Percentiles rank a stretch among this genome's conserved stretches.
These are phyloP conservation scores for Aechmea fasciata DNA, from an alignment of 176 grass and related monocot genomes.

Conservation along the genomic window DNA sequence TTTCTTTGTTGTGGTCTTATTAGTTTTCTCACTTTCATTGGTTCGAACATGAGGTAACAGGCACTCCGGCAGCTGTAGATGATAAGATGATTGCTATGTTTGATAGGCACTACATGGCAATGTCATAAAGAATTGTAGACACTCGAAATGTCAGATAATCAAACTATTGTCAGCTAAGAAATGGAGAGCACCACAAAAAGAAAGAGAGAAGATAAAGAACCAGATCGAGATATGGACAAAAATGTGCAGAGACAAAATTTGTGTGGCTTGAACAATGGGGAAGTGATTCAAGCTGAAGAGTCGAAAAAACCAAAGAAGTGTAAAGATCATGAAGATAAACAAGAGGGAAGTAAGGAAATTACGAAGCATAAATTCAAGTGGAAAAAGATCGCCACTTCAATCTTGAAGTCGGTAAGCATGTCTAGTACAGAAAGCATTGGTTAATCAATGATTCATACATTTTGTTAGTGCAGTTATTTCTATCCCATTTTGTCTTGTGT, in stretches of 20 bases:
- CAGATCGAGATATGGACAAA: conserved; percentile 18
- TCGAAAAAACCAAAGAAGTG: conserved; percentile 33
- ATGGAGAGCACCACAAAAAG: conserved; percentile 39
- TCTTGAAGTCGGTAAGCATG: conserved; percentile 42
- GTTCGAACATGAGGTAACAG: too few species aligned
- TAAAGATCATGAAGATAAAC: background rate
- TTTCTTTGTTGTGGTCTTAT: too few species aligned
- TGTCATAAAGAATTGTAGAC: too few species aligned
- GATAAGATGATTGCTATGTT: too few species aligned
- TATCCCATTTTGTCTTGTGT: background rate
- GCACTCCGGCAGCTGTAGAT: too few species aligned
- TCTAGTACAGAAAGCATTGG: background rate
- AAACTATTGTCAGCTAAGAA: too few species aligned
- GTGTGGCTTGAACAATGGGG: conserved; percentile 8
- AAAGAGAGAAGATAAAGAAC: conserved; percentile 44
- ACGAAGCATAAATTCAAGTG: conserved; percentile 62
- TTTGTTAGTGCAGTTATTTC: background rate
- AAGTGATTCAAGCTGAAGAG: conserved; percentile 41
- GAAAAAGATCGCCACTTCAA: conserved; percentile 78
- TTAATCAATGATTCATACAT: background rate
- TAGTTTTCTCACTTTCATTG: too few species aligned
- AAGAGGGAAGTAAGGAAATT: conserved; percentile 19
- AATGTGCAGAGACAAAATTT: conserved; percentile 21
- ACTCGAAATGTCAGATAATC: too few species aligned
- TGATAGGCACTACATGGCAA: too few species aligned